These are phyloP conservation scores for Xylaria curta DNA, from an alignment of 495 filamentous ascomycete species.

Conservation along the genomic window DNA sequence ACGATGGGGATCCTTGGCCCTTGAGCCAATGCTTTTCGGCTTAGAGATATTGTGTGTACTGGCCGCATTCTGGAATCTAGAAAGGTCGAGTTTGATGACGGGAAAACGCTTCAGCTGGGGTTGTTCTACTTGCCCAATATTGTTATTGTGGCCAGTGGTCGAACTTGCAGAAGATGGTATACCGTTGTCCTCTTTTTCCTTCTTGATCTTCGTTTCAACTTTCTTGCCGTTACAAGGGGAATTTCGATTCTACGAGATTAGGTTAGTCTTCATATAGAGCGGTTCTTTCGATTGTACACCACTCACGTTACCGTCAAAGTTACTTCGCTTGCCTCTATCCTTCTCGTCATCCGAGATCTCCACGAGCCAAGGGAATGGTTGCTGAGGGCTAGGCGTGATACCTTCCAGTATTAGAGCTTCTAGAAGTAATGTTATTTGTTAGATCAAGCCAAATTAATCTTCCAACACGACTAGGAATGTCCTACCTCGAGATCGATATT, in stretches of 20 bases:
- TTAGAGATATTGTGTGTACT: neutral
- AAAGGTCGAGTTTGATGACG: neutral
- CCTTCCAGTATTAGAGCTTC: neutral
- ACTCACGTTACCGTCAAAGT: neutral
- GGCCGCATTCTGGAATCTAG: neutral
- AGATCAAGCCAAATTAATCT: neutral
- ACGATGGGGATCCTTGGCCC: neutral
- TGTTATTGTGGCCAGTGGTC: neutral
- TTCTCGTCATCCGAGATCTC: neutral
- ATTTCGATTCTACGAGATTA: neutral
- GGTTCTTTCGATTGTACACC: too few species aligned
- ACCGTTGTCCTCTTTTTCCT: neutral
- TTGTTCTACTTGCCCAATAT: neutral
- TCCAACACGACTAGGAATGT: neutral
- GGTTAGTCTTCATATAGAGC: neutral
- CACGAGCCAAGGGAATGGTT: neutral
- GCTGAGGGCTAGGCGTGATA: neutral
- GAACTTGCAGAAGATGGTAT: neutral
- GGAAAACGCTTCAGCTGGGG: neutral
- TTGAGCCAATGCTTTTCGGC: neutral
- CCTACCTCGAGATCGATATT: constrained; percentile 25
- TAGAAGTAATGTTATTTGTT: neutral
- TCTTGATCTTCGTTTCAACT: neutral
- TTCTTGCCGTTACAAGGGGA: too few species aligned
- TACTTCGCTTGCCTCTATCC: too few species aligned